Conservation (phyloP, 192 early-diverging fungal species). For the Coemansia sp. region DNA sequence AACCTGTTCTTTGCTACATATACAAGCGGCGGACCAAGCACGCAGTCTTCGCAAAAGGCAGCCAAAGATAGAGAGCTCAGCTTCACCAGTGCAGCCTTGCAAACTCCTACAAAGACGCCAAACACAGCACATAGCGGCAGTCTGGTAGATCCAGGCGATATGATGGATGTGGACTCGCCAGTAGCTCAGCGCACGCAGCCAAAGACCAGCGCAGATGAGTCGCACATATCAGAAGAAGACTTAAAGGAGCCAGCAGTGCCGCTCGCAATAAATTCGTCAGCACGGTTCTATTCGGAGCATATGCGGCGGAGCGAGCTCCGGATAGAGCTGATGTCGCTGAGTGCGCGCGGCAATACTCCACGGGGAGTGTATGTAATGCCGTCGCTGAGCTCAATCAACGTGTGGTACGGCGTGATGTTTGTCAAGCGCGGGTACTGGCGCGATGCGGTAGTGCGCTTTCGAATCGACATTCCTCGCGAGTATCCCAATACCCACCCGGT, state of each 20-base stretch:
- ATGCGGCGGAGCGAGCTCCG: conserved; percentile 51
- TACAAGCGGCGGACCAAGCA: conserved; percentile 23
- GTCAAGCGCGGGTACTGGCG: conserved; percentile 88
- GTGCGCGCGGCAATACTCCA: conserved; percentile 66
- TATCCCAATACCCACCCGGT: conserved; percentile 75
- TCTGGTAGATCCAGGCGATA: conserved; percentile 10
- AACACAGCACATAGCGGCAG: not conserved
- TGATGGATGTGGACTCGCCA: conserved; percentile 42
- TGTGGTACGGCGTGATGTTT: conserved; percentile 85
- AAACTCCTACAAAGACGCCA: conserved; percentile 32
- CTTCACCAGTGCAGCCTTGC: conserved; percentile 21
- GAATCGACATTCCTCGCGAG: conserved; percentile 70
- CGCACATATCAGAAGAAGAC: conserved; percentile 29
- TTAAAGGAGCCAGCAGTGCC: conserved; percentile 25
- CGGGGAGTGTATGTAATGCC: conserved; percentile 88
- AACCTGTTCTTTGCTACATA: conserved; percentile 52
- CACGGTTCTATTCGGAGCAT: conserved; percentile 53
- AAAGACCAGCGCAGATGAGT: not conserved
- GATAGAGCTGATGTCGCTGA: conserved; percentile 47
- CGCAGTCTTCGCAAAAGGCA: conserved; percentile 10
- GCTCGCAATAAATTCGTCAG: conserved; percentile 33
- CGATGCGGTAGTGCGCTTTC: conserved; percentile 86
- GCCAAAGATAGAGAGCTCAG: conserved; percentile 1
- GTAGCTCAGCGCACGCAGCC: conserved; percentile 1
- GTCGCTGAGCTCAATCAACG: conserved; percentile 50